Evolutionary conservation across 2,329 filamentous ascomycete genomes (phyloP), one percentile per base, ranked within the genome.

Genomic region (Apiospora hydei): DNA sequence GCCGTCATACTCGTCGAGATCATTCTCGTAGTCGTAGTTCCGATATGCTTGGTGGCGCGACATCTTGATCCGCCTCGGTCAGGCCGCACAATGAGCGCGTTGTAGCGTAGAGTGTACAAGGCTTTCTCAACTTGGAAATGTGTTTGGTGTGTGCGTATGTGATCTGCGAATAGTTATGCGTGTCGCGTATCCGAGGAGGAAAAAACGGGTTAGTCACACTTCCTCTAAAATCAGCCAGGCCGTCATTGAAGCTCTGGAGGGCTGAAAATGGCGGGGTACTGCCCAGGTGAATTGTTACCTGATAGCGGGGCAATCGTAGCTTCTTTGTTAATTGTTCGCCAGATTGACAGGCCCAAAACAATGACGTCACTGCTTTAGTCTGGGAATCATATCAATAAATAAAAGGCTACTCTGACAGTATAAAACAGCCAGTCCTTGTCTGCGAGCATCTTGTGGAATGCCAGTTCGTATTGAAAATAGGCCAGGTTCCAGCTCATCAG

Each of bases 11-110:
- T 88, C 85, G 71, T 87, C 84, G 71, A 88, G 80, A 46, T 86
- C 87, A 21, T 87, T 83, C 74, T 88, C 83, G 77, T 86, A 88
- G 70, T 88, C 84, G 71, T 86, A 82, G 73, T 86, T 86, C 49
- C 84, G 83, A 71, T 84, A 83, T n/a, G 81, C 80, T 72, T 85
- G 82, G 72, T 87, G 85, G 69, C 85, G 84, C 43, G 85, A 86
- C 85, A 87, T 87, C 67, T 57, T 72, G 53, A 41, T 64, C 21
- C 10, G 34, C 57, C 57, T 16, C 30, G 14, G 53, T 41, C 53
- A 64, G 30, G 53, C 26, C 26, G 18, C 16, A 38, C 16, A 26
- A 14, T 64, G 34, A 18, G 14, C 16, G 34, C 14, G 30, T 41
- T 64, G 53, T 64, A 64, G 34, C 21, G 34, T n/a, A 26, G 49